Evolutionary conservation across 805 yeast genomes (phyloP), one percentile per base, ranked within the genome.

Genomic region (Jamesozyma hellenica): DNA sequence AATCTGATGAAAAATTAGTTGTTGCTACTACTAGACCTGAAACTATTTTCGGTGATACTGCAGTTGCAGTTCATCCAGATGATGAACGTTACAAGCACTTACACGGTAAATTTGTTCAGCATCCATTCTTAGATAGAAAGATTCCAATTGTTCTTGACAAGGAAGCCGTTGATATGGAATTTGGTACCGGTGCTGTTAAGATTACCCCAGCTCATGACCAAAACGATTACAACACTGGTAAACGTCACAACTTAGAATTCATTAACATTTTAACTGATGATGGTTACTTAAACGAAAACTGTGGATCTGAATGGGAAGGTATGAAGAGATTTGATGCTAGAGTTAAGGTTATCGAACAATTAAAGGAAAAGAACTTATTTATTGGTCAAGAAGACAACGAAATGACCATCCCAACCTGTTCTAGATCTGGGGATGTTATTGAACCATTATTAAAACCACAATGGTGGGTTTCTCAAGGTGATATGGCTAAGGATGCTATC

Each of bases 1-100:
- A 70, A 35, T 77, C 88, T 13, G 90, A 82, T 47, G 98, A 92
- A 67, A 82, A 73, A 64, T 57, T 92, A 39, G 70, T 90, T 42
- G 95, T 92, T 49, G 98, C 98, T 28, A 92, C 98, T 37, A 92
- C 98, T 31, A 90, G 98, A 77, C 98, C 98, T 32, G 98, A 92
- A 69, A 92, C 98, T 43, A 66, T 92, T 51, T 90, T 92, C 56
- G 98, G 98, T 71, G 98, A 92, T 66, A 87, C 96, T 41, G 98
- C 82, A 60, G 82, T 92, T 52, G 98, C 98, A 32, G 95, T 92
- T 40, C 98, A 92, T 64, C 98, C 98, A 43, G 77, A 88, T 34
- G 98, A 92, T 66, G 68, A 78, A 34, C 79, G 98, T 65, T 92
- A 92, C 72, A 82, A 66, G 50, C 98, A 92, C 61, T 72, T 92